Conservation (phyloP, 1,139 yeast genomes). For the Hemisphaericaspora subhashii region DNA sequence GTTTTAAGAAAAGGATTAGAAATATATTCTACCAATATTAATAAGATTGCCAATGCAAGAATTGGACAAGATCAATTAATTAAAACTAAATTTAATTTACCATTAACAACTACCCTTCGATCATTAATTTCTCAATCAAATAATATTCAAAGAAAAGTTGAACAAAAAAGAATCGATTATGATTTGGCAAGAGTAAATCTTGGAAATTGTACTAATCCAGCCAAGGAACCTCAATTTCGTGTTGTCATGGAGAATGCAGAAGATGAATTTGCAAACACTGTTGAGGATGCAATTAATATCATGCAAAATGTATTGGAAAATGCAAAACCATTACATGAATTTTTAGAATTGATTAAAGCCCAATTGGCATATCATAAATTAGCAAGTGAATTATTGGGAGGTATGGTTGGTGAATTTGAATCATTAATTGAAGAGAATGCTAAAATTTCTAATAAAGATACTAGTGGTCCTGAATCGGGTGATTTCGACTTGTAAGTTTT, state of each 20-base stretch:
- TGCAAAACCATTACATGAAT: constrained; percentile 69
- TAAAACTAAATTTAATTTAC: constrained; percentile 66
- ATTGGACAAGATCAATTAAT: constrained; percentile 80
- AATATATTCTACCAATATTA: constrained; percentile 42
- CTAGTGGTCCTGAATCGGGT: constrained; percentile 36
- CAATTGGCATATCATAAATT: constrained; percentile 83
- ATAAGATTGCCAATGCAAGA: constrained; percentile 80
- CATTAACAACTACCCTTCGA: constrained; percentile 62
- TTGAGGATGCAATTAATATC: constrained; percentile 82
- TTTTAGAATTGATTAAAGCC: constrained; percentile 71
- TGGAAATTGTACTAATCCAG: constrained; percentile 68
- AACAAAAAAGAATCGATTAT: constrained; percentile 74
- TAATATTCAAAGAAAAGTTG: constrained; percentile 73
- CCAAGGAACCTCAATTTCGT: constrained; percentile 72
- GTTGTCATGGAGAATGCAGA: constrained; percentile 83
- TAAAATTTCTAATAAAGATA: constrained; percentile 19
- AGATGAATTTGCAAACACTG: constrained; percentile 88
- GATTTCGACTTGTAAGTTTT: constrained; percentile 43
- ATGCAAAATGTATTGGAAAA: constrained; percentile 81
- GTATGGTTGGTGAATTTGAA: constrained; percentile 66
- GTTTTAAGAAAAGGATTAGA: constrained; percentile 46
- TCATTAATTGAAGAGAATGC: constrained; percentile 52
- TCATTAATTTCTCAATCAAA: constrained; percentile 66
- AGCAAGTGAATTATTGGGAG: constrained; percentile 68
- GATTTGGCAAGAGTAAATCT: constrained; percentile 73